Evolutionary conservation across 192 early-diverging fungal genomes (phyloP), one percentile per base, ranked within the genome.

Genomic region (Glomus cerebriforme): DNA sequence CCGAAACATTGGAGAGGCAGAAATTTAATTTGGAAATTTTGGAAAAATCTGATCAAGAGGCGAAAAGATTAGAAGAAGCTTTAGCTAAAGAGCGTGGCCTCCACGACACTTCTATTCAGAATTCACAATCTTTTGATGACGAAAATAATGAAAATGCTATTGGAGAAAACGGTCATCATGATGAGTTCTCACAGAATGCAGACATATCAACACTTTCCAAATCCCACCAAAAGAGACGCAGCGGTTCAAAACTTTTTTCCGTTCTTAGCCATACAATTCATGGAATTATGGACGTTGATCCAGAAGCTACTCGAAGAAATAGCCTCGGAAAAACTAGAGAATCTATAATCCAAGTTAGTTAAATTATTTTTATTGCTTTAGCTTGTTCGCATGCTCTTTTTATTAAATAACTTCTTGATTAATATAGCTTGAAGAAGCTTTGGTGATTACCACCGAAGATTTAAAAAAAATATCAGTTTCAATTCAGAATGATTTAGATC

Each of bases 241-340:
- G 84, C 17, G 82, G 84, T 7, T 78, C 87, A 39, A 85, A 86
- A 34, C 82, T 90, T 22, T 86, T 90, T 67, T 89, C 84, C 83
- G 88, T 88, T 1, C 76, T 90, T 12, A 86, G 89, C 59, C 88
- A 91, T 71, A 96, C 92, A 43, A 79, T 99, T 26, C 95, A 97
- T 81, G 95, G 95, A 1, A 91, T 98, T 78, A 96, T 98, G 85
- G 97, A 98, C 82, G 96, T 96, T 7, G 97, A 99, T 82, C 96
- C 96, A 1, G 95, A 94, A 49, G 89, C 92, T 27, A 94, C 95
- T 47, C 90, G 96, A 12, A 91, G 96, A 64, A 93, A 93, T 82
- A 93, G 92, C 72, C 96, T 99, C 59, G 93, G 94, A 22, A 93
- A 92, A 47, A 93, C 95, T 6, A 90, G 91, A 24, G 97, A 98